These are phyloP conservation scores for Nicotiana otophora DNA, from an alignment of 257 asterid genomes.

Conservation along the genomic window DNA sequence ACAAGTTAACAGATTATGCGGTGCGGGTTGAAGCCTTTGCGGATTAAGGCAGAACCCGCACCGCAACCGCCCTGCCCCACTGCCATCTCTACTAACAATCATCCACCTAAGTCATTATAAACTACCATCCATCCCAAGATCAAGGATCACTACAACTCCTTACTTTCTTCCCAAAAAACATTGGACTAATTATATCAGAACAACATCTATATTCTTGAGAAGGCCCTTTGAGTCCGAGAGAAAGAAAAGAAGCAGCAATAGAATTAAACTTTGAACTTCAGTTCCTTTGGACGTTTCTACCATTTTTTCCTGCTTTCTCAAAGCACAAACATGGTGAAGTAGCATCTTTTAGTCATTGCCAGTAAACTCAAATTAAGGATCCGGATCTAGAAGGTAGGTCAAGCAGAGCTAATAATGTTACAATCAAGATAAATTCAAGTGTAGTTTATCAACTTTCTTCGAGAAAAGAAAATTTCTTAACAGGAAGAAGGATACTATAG, in stretches of 20 bases:
- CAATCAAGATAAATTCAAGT: neutral
- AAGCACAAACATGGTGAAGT: neutral
- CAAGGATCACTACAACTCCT: neutral
- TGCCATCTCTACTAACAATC: neutral
- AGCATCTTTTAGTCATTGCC: neutral
- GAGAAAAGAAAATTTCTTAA: neutral
- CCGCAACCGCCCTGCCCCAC: too few species aligned
- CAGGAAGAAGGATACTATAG: neutral
- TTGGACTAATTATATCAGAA: neutral
- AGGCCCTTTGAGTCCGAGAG: neutral
- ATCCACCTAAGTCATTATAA: neutral
- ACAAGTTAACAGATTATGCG: too few species aligned
- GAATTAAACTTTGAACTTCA: neutral
- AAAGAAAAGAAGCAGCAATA: neutral
- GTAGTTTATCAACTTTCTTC: neutral
- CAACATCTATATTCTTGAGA: neutral
- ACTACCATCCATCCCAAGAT: neutral
- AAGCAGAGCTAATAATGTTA: neutral
- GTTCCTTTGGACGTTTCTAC: neutral
- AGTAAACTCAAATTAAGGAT: neutral
- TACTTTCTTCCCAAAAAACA: neutral
- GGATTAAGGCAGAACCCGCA: too few species aligned
- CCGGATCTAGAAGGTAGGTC: neutral
- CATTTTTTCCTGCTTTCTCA: neutral
- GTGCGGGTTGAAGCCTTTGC: too few species aligned